Evolutionary conservation across 805 yeast genomes (phyloP).

Genomic region (Naumovozyma castellii): DNA sequence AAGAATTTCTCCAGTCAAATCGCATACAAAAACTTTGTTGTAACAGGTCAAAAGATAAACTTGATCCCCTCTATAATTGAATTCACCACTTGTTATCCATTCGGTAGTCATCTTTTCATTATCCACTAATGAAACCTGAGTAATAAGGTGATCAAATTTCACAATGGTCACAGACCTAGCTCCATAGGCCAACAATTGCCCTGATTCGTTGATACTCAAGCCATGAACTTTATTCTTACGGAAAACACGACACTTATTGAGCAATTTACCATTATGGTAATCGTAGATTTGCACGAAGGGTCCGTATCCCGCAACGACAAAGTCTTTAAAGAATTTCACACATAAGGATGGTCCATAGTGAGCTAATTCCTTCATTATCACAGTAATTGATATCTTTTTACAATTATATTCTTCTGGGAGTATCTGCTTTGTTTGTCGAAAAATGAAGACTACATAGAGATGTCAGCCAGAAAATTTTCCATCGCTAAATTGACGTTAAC

Average conservation of each 20-base stretch:
- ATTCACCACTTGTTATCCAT: constrained; percentile 66
- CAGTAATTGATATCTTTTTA: constrained; percentile 26
- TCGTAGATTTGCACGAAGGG: constrained; percentile 50
- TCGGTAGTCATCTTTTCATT: constrained; percentile 54
- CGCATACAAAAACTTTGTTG: constrained; percentile 40
- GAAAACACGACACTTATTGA: constrained; percentile 42
- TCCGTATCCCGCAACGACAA: constrained; percentile 61
- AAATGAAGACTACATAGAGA: too few relatives aligned
- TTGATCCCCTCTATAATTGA: constrained; percentile 31
- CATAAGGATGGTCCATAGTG: constrained; percentile 65
- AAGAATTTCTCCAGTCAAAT: constrained; percentile 17
- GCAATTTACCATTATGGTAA: constrained; percentile 31
- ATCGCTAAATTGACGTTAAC: too few relatives aligned
- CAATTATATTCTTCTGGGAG: too few relatives aligned
- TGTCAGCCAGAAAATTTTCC: not conserved
- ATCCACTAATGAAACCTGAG: constrained; percentile 7
- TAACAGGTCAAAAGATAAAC: constrained; percentile 68
- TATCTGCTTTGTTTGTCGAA: too few relatives aligned
- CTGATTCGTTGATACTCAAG: constrained; percentile 36
- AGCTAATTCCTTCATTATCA: constrained; percentile 13
- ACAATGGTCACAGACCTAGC: constrained; percentile 55
- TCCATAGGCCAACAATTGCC: constrained; percentile 46
- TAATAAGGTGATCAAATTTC: constrained; percentile 25
- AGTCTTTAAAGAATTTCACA: constrained; percentile 34
- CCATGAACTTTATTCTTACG: constrained; percentile 75